A percentile compares a stretch with the other conserved stretches of the same genome.
phyloP scores from a whole-genome alignment of 1,139 yeast genomes.

The Lizanozyma gosingica region DNA sequence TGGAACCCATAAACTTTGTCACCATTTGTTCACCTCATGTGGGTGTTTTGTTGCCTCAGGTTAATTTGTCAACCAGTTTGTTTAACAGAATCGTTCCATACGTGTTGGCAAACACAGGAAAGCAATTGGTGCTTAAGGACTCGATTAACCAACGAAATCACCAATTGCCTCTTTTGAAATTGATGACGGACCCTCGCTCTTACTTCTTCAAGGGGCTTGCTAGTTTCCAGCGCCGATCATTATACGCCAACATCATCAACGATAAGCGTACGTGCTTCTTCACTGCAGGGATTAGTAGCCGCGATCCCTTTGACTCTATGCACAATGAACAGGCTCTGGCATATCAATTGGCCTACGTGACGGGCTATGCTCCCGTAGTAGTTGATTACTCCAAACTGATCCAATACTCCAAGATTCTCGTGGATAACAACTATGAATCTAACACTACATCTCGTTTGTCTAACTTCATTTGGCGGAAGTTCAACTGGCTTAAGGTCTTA shows the following conservation, averaged over 20 bases:
- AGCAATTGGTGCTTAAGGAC: slow-evolving; percentile 63
- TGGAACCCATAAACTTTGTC: slow-evolving; percentile 51
- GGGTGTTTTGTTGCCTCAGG: slow-evolving; percentile 56
- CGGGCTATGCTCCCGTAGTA: slow-evolving; percentile 45
- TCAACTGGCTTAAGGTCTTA: slow-evolving; percentile 39
- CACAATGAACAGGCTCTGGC: slow-evolving; percentile 29
- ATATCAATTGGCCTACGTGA: slow-evolving; percentile 35
- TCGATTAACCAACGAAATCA: slow-evolving; percentile 5
- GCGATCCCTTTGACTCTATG: slow-evolving; percentile 52
- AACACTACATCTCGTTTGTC: slow-evolving; percentile 1
- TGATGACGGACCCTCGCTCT: slow-evolving; percentile 54
- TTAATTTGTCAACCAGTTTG: slow-evolving; percentile 24
- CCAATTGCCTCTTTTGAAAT: slow-evolving; percentile 8
- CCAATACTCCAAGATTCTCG: slow-evolving; percentile 3
- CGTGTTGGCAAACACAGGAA: slow-evolving; percentile 61
- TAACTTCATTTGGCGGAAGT: slow-evolving; percentile 22
- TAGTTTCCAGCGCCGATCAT: slow-evolving; percentile 39
- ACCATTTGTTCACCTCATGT: slow-evolving; percentile 81
- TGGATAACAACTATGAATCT: neutral
- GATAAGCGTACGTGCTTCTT: slow-evolving; percentile 79
- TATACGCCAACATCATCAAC: slow-evolving; percentile 70
- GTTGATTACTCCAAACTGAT: slow-evolving; percentile 37
- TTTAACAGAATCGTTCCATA: slow-evolving; percentile 57
- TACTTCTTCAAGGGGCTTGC: slow-evolving; percentile 50
- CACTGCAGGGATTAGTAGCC: slow-evolving; percentile 60